Base-by-base conservation (phyloP, 805 yeast genomes). In the Saccharomycopsis microspora region DNA sequence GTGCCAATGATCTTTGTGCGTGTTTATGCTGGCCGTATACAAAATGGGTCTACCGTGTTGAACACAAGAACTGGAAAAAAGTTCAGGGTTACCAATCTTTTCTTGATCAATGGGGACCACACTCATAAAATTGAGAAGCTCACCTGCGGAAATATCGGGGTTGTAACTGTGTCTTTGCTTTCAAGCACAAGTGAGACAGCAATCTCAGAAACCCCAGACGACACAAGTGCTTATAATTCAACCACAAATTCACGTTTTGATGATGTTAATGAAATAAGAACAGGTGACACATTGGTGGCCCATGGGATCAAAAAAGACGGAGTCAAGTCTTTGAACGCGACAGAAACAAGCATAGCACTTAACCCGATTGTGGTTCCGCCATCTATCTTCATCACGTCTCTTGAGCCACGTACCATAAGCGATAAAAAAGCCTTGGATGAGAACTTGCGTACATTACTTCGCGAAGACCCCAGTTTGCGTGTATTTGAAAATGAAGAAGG, bases 381-480 rank as follows among this genome's bases (percentile, higher is more conserved):
- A 1, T 95, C 97, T 0, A 93, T 93, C 4, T 93, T 90, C 63
- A 82, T 88, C 52, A 80, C 90, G 2, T 74, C 87, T 0, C 71
- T 90, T 32, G 93, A 85, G 53, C 97, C 98, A 0, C 66, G 68
- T 42, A 80, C 95, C 0, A 75, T 86, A 1, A 89, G 96, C 3
- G 97, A 89, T 57, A 77, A 74, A 51, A 69, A 87, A 39, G 70
- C 78, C 41, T 71, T 90, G 78, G 83, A 85, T 41, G 72, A 76
- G 4, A 82, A 94, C 3, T 68, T 93, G 42, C 67, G 69, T 6
- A 66, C 76, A 1, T 63, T 93, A 39, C 62, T 85, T n/a, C 71
- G 83, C 46, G 97, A 93, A 59, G 98, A 93, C 58, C 98, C 98
- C 3, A 85, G 95, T 44, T 69, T 93, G 52, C 75, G 77, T 32